A percentile compares a stretch with the other conserved stretches of the same genome.
These are phyloP conservation scores for Eutypa lata DNA, from an alignment of 2,329 filamentous ascomycete genomes.

Conservation along the genomic window DNA sequence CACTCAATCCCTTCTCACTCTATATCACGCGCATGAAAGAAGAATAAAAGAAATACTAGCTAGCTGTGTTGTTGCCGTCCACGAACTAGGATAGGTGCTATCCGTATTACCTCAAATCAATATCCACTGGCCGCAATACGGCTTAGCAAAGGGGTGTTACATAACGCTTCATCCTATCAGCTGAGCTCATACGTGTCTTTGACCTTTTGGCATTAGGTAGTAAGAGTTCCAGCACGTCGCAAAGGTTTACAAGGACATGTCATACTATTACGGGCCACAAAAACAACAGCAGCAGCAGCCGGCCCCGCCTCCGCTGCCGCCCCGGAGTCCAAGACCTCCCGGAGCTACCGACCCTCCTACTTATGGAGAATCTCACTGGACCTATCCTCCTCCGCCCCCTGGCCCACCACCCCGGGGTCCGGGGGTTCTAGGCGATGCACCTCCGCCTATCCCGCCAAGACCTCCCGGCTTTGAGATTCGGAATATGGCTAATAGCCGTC, in stretches of 20 bases:
- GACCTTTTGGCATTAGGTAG: too few species aligned
- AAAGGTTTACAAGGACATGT: slow-evolving; percentile 8
- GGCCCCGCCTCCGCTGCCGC: slow-evolving; percentile 18
- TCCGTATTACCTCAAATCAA: too few species aligned
- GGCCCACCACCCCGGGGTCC: slow-evolving; percentile 5
- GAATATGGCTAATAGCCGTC: not conserved
- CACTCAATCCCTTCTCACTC: too few species aligned
- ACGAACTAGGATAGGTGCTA: too few species aligned
- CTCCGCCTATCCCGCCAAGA: slow-evolving; percentile 16
- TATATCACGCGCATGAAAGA: too few species aligned
- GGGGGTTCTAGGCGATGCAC: not conserved
- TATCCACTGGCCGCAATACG: too few species aligned
- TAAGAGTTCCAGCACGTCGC: not conserved
- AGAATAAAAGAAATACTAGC: too few species aligned
- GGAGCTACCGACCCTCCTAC: not conserved
- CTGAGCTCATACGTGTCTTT: too few species aligned
- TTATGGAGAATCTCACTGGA: slow-evolving; percentile 3
- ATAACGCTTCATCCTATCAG: not conserved
- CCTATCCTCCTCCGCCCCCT: slow-evolving; percentile 11
- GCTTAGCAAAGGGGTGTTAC: too few species aligned
- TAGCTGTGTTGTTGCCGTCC: too few species aligned
- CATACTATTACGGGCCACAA: slow-evolving; percentile 4
- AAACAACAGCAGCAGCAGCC: slow-evolving; percentile 11
- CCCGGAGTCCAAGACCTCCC: slow-evolving; percentile 13
- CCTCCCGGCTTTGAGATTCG: slow-evolving; percentile 12